These are phyloP conservation scores for Syncephalis fuscata DNA, from an alignment of 371 early-diverging fungal species.

Conservation along the genomic window DNA sequence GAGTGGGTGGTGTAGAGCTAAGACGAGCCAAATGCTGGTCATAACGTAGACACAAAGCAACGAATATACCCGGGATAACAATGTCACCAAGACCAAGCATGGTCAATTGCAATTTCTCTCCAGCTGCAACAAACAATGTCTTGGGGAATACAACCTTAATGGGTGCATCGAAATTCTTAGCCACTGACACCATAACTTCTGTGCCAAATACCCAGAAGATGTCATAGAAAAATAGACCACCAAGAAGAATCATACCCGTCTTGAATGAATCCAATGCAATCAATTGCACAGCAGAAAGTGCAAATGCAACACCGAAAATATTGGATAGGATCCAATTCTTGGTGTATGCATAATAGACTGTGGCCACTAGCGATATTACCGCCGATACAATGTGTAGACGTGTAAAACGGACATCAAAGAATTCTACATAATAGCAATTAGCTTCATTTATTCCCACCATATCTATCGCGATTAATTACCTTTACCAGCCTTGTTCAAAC, in stretches of 20 bases:
- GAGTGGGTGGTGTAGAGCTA: conserved; percentile 19
- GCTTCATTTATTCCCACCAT: background rate
- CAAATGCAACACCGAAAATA: conserved; percentile 72
- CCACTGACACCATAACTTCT: conserved; percentile 96
- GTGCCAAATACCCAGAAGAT: conserved; percentile 99
- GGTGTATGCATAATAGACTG: conserved; percentile 57
- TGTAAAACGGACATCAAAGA: conserved; percentile 57
- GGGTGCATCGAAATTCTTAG: conserved; percentile 91
- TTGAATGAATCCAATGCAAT: conserved; percentile 85
- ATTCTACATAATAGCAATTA: conserved; percentile 13
- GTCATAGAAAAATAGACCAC: conserved; percentile 90
- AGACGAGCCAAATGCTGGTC: conserved; percentile 43
- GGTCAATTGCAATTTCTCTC: conserved; percentile 39
- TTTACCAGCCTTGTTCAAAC: conserved; percentile 47
- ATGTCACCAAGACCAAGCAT: conserved; percentile 98
- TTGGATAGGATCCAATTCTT: conserved; percentile 92
- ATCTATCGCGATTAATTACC: conserved; percentile 22
- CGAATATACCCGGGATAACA: conserved; percentile 88
- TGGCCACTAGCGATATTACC: conserved; percentile 36
- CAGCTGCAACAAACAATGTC: conserved; percentile 25
- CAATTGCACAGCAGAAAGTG: conserved; percentile 71
- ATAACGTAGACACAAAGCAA: conserved; percentile 77
- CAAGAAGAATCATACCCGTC: conserved; percentile 84
- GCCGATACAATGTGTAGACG: conserved; percentile 41
- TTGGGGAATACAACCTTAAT: conserved; percentile 93